These are phyloP conservation scores for Cyberlindnera saturnus DNA, from an alignment of 805 yeast species.

Conservation along the genomic window DNA sequence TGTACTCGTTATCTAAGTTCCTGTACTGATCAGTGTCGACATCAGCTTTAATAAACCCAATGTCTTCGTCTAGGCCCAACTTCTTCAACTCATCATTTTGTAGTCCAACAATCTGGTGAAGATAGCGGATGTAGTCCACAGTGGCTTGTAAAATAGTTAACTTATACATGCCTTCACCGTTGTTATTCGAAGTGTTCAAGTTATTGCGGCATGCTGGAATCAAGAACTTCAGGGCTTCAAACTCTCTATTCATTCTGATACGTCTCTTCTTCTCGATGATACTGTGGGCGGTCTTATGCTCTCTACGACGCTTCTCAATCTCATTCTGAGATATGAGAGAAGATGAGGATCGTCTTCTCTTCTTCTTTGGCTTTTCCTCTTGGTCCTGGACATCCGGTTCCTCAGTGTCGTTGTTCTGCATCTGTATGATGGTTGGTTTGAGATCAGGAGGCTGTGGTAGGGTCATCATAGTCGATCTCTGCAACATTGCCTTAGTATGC, in stretches of 20 bases:
- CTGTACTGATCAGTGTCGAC: slow-evolving; percentile 55
- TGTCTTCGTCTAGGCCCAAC: slow-evolving; percentile 11
- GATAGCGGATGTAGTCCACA: slow-evolving; percentile 69
- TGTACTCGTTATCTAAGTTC: slow-evolving; percentile 50
- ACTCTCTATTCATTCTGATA: slow-evolving; percentile 74
- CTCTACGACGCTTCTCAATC: slow-evolving; percentile 37
- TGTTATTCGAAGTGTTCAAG: slow-evolving; percentile 14
- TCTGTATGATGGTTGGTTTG: slow-evolving; percentile 40
- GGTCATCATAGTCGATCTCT: not conserved
- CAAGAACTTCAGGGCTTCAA: slow-evolving; percentile 69
- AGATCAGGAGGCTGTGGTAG: slow-evolving; percentile 43
- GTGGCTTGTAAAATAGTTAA: slow-evolving; percentile 76
- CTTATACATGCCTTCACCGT: slow-evolving; percentile 67
- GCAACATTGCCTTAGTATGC: too few species aligned
- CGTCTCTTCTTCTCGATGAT: slow-evolving; percentile 77
- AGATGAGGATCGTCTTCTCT: slow-evolving; percentile 21
- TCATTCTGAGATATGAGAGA: slow-evolving; percentile 23
- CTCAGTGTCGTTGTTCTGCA: slow-evolving; percentile 22
- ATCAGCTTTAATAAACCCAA: slow-evolving; percentile 47
- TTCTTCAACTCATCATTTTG: slow-evolving; percentile 39
- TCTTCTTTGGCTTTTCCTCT: slow-evolving; percentile 14
- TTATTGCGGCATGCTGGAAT: slow-evolving; percentile 70
- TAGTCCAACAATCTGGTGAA: slow-evolving; percentile 52
- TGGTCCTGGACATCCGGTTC: slow-evolving; percentile 5
- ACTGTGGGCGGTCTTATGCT: slow-evolving; percentile 58